Evolutionary conservation across 2,329 filamentous ascomycete species (phyloP), one percentile per base, ranked within the genome.

Genomic region (Juglanconis sp.): DNA sequence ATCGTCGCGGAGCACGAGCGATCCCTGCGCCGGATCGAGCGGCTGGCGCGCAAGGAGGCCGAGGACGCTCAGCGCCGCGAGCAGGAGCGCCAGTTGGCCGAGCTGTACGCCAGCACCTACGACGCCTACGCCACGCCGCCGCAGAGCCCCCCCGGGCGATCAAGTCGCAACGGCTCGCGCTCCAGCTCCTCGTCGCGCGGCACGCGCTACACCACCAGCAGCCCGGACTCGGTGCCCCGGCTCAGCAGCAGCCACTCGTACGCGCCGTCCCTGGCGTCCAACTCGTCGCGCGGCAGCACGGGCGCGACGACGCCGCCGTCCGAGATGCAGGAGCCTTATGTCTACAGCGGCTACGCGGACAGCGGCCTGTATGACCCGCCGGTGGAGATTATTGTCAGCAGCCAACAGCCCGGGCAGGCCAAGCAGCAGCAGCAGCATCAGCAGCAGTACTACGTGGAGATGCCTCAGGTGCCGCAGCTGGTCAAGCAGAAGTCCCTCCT

Each of bases 281-380:
- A n/a, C 42, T 48, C 71, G 3, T 74, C 72, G 5, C 67, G 68
- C n/a, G 69, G 69, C 53, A 69, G 55, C 38, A 77, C 75, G 56
- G 73, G 77, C 40, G 77, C 78, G 1, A 80, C 81, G 3, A 86
- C 83, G 2, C 83, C 83, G 1, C 73, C 80, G 31, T 79, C 77
- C 59, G 71, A 68, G 11, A 34, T 73, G 53, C 74, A 74, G 17
- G 76, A 80, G 52, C 74, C 78, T 1, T 80, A 79, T 66, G 70
- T 80, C 54, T 69, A 69, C 65, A 71, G 69, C 63, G 69, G 44
- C 68, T 71, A 64, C 68, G 59, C 60, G 62, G 69, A 69, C 56
- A 72, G 73, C 62, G 80, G 77, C 64, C 69, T 81, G 4, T 81
- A 81, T 68, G 79, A 80, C 62, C 81, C 81, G 47, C 80, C 80